Base-by-base conservation (phyloP, 345 rosid genomes). In the Boechera stricta region DNA sequence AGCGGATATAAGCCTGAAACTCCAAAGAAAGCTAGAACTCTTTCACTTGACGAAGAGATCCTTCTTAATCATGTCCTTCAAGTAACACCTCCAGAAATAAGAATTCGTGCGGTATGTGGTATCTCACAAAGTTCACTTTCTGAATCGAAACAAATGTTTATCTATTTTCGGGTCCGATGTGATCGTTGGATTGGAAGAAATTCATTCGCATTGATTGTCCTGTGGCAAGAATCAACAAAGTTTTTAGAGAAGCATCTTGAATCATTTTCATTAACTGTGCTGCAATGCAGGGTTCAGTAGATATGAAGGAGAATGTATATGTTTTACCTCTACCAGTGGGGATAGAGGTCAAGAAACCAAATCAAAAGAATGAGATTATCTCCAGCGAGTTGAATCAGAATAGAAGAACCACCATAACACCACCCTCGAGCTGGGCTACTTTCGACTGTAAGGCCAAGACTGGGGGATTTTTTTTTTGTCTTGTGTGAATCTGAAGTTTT, bases 21-120 rank as follows among this genome's bases (percentile, higher is more conserved):
- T 35, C 83, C 77, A 3, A 77, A 45, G 76, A 87, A 83, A 80
- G 44, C 72, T 54, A 79, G 97, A 76, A 78, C 80, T 4, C 81
- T 83, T 36, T 91, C 97, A n/a, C 89, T 89, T 21, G 97, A 89
- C 31, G 92, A 86, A 65, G 87, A 79, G 60, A 83, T 83, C 68
- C 86, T 91, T 77, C 72, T 81, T 5, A 79, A 82, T 63, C 84
- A 84, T 65, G 38, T 77, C 57, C 76, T 49, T 48, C 77, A 83
- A 59, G 64, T 68, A 35, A 60, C 81, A 59, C 79, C 83, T 47
- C 86, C 84, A 21, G 71, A 81, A 38, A 67, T 75, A 48, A 85
- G 85, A 78, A 48, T 72, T 24, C 88, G 89, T 0, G 83, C 81
- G 90, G 93, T 87, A 88, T 61, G 59, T 61, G 59, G 39, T 31